These are phyloP conservation scores for Fallopia convolvulus DNA, from an alignment of 148 eudicot species.

Conservation along the genomic window DNA sequence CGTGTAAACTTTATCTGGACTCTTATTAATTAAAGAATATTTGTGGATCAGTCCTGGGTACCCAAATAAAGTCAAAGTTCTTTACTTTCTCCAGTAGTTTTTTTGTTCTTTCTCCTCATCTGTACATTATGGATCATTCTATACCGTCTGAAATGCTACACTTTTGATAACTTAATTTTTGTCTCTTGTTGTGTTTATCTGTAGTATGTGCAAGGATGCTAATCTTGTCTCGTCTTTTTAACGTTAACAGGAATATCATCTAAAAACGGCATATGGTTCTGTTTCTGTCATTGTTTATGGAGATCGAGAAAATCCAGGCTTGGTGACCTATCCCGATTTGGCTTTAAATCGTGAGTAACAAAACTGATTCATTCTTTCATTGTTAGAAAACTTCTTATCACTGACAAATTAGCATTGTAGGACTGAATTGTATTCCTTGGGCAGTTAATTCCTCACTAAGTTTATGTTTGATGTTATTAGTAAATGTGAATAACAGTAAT, in stretches of 20 bases:
- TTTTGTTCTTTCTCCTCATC: slow-evolving; percentile 9
- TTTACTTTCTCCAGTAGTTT: not conserved
- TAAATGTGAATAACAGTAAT: too few species aligned
- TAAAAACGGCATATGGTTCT: slow-evolving; percentile 64
- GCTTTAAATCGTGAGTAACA: slow-evolving; percentile 84
- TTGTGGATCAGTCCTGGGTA: not conserved
- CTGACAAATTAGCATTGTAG: not conserved
- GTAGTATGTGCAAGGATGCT: not conserved
- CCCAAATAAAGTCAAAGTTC: slow-evolving; percentile 3
- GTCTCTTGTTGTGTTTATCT: not conserved
- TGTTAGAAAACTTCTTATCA: not conserved
- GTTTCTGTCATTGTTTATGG: slow-evolving; percentile 94
- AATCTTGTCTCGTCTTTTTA: not conserved
- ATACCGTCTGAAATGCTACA: not conserved
- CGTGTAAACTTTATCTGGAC: slow-evolving; percentile 21
- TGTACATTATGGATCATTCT: not conserved
- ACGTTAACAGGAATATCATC: slow-evolving; percentile 62
- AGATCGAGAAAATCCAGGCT: slow-evolving; percentile 84
- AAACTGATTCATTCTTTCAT: not conserved
- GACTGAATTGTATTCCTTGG: not conserved
- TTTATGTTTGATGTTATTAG: too few species aligned
- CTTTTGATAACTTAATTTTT: not conserved
- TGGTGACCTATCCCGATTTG: slow-evolving; percentile 93
- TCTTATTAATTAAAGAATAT: slow-evolving; percentile 8
- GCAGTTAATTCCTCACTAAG: too few species aligned